A percentile compares a stretch with the other conserved stretches of the same genome.
Conservation (phyloP, 2,329 filamentous ascomycete genomes). For the Podosphaera fusca region DNA sequence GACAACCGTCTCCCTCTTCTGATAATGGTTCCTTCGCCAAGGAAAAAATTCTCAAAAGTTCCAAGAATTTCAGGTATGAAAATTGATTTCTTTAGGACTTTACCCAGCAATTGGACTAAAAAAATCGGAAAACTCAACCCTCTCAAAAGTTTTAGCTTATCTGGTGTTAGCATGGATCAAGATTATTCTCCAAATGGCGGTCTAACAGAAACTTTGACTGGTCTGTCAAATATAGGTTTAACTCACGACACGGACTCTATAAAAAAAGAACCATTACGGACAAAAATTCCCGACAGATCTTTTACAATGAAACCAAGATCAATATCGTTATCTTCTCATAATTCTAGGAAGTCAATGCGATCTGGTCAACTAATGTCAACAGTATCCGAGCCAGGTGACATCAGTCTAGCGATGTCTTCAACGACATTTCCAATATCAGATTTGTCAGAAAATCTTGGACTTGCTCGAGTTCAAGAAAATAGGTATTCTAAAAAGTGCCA, state of each 20-base stretch:
- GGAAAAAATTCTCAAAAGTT: background rate
- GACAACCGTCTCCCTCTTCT: background rate
- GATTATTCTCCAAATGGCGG: background rate
- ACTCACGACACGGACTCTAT: background rate
- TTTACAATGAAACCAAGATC: constrained; percentile 6
- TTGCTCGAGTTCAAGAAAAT: background rate
- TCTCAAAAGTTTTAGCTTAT: background rate
- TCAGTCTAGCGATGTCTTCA: constrained; percentile 9
- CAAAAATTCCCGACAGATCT: constrained; percentile 6
- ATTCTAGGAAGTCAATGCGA: constrained; percentile 10
- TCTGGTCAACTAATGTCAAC: constrained; percentile 13
- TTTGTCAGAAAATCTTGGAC: background rate
- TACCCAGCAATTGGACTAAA: background rate
- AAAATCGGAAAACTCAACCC: background rate
- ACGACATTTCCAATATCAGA: constrained; percentile 6
- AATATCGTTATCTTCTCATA: constrained; percentile 10
- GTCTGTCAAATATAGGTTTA: background rate
- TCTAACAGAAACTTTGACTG: background rate
- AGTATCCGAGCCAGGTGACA: constrained; percentile 8
- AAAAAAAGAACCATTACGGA: background rate
- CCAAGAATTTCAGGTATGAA: background rate
- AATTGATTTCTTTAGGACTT: background rate
- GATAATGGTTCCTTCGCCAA: background rate
- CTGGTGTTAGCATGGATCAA: background rate
- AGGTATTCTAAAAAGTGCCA: background rate